Percentiles rank a stretch among this genome's conserved stretches.
Conservation (phyloP, 306 rosid species). For the Biancaea sappan region DNA sequence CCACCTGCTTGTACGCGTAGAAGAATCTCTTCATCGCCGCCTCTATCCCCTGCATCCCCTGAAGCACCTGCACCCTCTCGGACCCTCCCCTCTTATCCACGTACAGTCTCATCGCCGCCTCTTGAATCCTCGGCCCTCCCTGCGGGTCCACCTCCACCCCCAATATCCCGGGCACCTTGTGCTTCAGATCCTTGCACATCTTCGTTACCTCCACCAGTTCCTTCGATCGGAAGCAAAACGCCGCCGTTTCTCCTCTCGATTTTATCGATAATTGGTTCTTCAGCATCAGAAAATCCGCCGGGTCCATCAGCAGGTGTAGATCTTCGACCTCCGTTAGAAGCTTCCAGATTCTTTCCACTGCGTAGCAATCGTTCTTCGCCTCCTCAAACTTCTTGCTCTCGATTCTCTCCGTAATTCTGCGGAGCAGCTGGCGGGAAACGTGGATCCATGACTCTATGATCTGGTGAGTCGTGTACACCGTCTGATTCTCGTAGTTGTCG, state of each 20-base stretch:
- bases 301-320: conserved; percentile 79
- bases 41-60: conserved; percentile 75
- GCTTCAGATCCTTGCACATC: conserved; percentile 69
- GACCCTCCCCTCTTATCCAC: conserved; percentile 43
- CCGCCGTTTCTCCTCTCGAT: conserved; percentile 56
- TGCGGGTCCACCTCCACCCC: conserved; percentile 80
- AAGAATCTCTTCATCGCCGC: conserved; percentile 75
- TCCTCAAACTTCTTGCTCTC: conserved; percentile 38
- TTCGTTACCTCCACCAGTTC: conserved; percentile 63
- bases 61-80: conserved; percentile 70
- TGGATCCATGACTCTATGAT: conserved; percentile 74
- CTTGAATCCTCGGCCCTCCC: conserved; percentile 92
- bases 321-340: conserved; percentile 72
- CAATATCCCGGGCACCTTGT: conserved; percentile 68
- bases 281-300: conserved; percentile 71
- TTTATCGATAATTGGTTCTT: conserved; percentile 57
- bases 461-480: conserved; percentile 78
- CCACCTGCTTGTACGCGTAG: conserved; percentile 76
- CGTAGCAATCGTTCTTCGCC: conserved; percentile 62
- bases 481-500: conserved; percentile 66
- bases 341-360: conserved; percentile 87
- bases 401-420: conserved; percentile 43
- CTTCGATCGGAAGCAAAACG: conserved; percentile 77
- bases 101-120: conserved; percentile 85
- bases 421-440: conserved; percentile 53